Conservation (phyloP, 768 basidiomycete species). For the Boletus vermiculosoides region DNA sequence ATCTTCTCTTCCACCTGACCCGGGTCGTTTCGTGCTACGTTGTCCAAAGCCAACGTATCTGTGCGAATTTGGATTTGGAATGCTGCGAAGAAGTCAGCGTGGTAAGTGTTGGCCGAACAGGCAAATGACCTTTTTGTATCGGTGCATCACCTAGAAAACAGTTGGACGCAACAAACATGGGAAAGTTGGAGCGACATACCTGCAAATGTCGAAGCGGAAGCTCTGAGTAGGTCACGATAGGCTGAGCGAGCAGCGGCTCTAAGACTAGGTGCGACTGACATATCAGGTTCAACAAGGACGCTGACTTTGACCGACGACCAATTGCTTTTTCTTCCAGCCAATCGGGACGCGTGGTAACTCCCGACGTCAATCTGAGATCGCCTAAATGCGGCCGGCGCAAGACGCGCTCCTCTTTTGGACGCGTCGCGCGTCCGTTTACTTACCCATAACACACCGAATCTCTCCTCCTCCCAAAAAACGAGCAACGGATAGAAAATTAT, state of each 20-base stretch:
- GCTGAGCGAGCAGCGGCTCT: constrained; percentile 68
- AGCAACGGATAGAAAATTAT: constrained; percentile 30
- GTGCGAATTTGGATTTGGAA: constrained; percentile 67
- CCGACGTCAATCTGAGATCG: constrained; percentile 36
- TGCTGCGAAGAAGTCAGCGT: constrained; percentile 42
- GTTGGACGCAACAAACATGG: not conserved
- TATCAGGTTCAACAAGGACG: constrained; percentile 19
- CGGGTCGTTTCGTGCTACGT: constrained; percentile 43
- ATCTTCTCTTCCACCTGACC: constrained; percentile 52
- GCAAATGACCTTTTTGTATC: constrained; percentile 46
- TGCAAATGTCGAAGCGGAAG: constrained; percentile 63
- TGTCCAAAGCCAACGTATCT: constrained; percentile 45
- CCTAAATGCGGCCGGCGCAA: constrained; percentile 35
- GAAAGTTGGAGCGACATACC: constrained; percentile 37
- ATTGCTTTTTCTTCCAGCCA: constrained; percentile 10
- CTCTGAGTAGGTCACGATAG: constrained; percentile 69
- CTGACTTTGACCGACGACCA: not conserved
- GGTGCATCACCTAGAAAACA: constrained; percentile 49
- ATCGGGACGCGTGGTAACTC: constrained; percentile 12
- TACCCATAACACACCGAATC: constrained; percentile 31
- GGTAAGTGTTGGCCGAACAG: not conserved
- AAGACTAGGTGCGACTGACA: constrained; percentile 57
- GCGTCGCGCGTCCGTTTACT: constrained; percentile 28
- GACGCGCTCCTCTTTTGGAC: constrained; percentile 42
- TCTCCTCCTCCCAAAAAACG: constrained; percentile 27